Evolutionary conservation across 1,284 basidiomycete genomes (phyloP), one percentile per base, ranked within the genome.

Genomic region (Uromyces viciae-fabae): DNA sequence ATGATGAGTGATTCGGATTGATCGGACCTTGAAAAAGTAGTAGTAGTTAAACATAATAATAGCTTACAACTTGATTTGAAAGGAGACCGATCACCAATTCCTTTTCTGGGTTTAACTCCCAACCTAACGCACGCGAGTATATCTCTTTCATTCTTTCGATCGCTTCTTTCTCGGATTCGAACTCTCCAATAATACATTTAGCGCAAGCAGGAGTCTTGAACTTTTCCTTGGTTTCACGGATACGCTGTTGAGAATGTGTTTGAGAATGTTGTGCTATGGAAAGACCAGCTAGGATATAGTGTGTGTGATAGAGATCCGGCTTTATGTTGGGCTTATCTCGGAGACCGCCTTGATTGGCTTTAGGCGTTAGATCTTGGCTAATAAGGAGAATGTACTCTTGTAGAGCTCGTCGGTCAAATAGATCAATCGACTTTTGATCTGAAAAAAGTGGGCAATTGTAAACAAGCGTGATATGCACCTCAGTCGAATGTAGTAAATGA

Each of bases 241-340:
- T 17, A n/a, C 43, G 49, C 14, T 72, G 36, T 3, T 9, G 49
- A 49, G 78, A 81, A 19, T 62, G 56, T 52, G 22, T 52, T 40
- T 73, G 71, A 22, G 42, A 60, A 60, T 96, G 94, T 85, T 97
- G 95, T 0, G 95, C 93, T 0, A 91, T 88, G 0, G 94, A 92
- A n/a, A 96, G 88, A 9, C 95, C 95, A 8, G 94, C 90, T 3
- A 97, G 89, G 84, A 93, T 94, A 86, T 95, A 97, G 66, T 93
- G 87, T 0, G 95, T 96, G 84, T 98, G 95, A 85, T 98, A 98
- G 43, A 92, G 89, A 85, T 98, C 95, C 19, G 94, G 88, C 14
- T n/a, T 43, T 38, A 40, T 31, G 40, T 36, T 31, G 17, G 78
- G 78, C 56, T 81, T 81, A 43, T 81, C 78, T 62, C 78, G 68